Evolutionary conservation across 2,329 filamentous ascomycete species (phyloP), one percentile per base, ranked within the genome.

Genomic region (Venturia asperata): DNA sequence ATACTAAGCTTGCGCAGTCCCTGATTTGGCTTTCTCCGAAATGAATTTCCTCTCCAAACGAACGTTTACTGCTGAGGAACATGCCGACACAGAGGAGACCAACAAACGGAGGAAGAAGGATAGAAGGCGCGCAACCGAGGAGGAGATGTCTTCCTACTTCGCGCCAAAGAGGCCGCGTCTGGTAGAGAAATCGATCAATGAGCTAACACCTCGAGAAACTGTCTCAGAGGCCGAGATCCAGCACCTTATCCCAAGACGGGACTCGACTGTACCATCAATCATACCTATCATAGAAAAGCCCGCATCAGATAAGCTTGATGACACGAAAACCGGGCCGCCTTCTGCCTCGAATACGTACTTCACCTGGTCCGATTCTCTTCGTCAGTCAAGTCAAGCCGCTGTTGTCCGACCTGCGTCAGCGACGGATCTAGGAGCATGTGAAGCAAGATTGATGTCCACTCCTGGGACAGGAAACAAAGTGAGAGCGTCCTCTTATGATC

Each of bases 11-110:
- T n/a, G n/a, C 11, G 65, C 69, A 82, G 80, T 82, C 62, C 80
- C 80, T 37, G 80, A 82, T 70, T 74, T 82, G 49, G 77, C 79
- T 37, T 82, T 82, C 71, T 80, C 79, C 37, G 79, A 81, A 68
- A 79, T 82, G 77, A 77, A 74, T 30, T 82, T 81, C 67, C 69
- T 82, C 52, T 76, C 77, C 64, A 75, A 75, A 65, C 71, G 74
- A 19, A 70, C 69, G 66, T 71, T 69, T 49, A 67, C 70, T 66
- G 63, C 68, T 65, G 68, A 76, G 66, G 65, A 69, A 69, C 49
- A 64, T 63, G 64, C 69, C 68, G 64, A 70, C 68, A 21, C 71
- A 70, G 68, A 68, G 15, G 43, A 61, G 27, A 21, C 58, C 47
- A 49, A 75, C 72, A 67, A 75, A 72, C 64, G 71, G 68, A 62